Percentiles rank a stretch among this genome's conserved stretches.
phyloP scores from a whole-genome alignment of 768 basidiomycete genomes.

The Calocybe indica region DNA sequence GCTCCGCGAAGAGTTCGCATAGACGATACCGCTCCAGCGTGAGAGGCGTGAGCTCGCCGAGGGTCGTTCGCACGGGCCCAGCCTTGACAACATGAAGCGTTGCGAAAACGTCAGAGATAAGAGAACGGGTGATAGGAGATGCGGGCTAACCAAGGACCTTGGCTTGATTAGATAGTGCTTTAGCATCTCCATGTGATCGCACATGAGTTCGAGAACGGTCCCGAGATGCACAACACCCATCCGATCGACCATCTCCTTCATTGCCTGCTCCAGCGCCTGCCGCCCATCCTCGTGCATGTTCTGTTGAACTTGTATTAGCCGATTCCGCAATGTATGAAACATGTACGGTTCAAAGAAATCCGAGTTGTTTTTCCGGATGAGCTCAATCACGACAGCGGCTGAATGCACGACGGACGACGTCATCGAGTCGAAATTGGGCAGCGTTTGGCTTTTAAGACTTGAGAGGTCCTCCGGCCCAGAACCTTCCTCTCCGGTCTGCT shows the following conservation, averaged over 20 bases:
- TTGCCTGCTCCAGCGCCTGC: constrained; percentile 62
- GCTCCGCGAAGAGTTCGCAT: constrained; percentile 94
- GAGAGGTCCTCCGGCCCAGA: neutral
- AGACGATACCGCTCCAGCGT: constrained; percentile 95
- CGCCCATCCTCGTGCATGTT: constrained; percentile 58
- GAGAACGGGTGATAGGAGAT: neutral
- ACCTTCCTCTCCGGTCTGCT: neutral
- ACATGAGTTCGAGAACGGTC: constrained; percentile 68
- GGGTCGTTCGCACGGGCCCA: constrained; percentile 64
- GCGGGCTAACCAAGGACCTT: constrained; percentile 60
- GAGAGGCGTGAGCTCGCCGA: constrained; percentile 71
- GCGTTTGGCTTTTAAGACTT: constrained; percentile 7
- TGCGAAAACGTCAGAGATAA: neutral
- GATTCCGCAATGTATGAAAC: constrained; percentile 89
- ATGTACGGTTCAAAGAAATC: constrained; percentile 98
- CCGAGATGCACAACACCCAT: constrained; percentile 93
- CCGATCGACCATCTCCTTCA: constrained; percentile 76
- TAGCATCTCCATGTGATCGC: constrained; percentile 60
- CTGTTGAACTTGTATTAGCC: constrained; percentile 84
- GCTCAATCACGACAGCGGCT: constrained; percentile 85
- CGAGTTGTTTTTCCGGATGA: constrained; percentile 96
- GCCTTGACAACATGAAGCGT: constrained; percentile 34
- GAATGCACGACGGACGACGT: constrained; percentile 82
- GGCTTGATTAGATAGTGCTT: constrained; percentile 68
- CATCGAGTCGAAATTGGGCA: constrained; percentile 42